These are phyloP conservation scores for Coemansia reversa DNA, from an alignment of 192 early-diverging fungal genomes.

Conservation along the genomic window DNA sequence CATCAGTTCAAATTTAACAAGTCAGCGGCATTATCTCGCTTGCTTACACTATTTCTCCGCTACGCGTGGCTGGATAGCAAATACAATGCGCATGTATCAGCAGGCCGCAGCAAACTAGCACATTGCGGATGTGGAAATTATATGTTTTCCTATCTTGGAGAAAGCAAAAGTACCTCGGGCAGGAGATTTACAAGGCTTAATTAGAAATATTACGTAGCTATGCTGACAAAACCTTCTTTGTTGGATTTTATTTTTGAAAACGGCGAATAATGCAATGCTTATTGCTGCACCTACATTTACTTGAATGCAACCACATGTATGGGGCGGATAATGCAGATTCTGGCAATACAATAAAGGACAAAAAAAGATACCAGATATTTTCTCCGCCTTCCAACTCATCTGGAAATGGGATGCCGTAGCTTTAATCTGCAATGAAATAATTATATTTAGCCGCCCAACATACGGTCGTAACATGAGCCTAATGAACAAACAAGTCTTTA, in stretches of 20 bases:
- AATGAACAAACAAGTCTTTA: not conserved
- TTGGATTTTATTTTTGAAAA: slow-evolving; percentile 4
- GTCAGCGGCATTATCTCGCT: not conserved
- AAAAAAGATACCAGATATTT: not conserved
- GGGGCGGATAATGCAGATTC: not conserved
- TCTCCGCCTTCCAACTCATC: not conserved
- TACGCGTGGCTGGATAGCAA: not conserved
- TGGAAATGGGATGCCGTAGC: not conserved
- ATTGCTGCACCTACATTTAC: slow-evolving; percentile 3
- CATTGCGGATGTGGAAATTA: not conserved
- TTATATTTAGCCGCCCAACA: not conserved
- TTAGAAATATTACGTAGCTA: slow-evolving; percentile 11
- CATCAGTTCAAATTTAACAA: not conserved
- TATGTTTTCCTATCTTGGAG: slow-evolving; percentile 3
- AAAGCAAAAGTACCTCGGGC: slow-evolving; percentile 3
- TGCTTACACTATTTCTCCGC: slow-evolving; percentile 6
- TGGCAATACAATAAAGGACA: not conserved
- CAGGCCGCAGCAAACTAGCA: not conserved
- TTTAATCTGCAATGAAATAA: not conserved
- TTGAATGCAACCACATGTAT: slow-evolving; percentile 6
- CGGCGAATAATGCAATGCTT: not conserved
- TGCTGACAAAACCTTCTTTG: not conserved
- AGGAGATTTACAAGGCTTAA: slow-evolving; percentile 5
- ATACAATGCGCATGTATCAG: not conserved
- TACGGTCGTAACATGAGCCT: not conserved